Evolutionary conservation across 495 filamentous ascomycete species (phyloP), one percentile per base, ranked within the genome.

Genomic region (Daldinia childiae): DNA sequence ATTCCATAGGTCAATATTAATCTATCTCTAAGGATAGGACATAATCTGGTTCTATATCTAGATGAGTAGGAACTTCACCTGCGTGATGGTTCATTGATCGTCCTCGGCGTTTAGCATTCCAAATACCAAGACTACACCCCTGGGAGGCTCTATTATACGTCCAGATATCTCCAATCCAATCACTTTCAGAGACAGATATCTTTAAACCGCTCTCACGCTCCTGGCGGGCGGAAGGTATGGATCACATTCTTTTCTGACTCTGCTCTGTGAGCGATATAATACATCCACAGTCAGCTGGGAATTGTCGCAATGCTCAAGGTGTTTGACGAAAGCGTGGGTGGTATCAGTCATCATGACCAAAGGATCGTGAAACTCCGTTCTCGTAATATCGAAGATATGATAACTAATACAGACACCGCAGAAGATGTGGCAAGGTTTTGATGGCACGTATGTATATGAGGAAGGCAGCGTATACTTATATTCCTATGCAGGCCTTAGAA

Each of bases 391-490:
- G 32, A 51, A 21, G 26, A 12, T 17, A 32, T 43, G 32, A 43
- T 24, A 27, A 38, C 51, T 60, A 36, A 48, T 60, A 3, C 19
- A 52, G 7, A 15, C 17, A 45, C 36, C 24, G 43, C 30, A 26
- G 36, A 52, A 66, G 11, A 60, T 5, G 14, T 51, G 34, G 56
- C 21, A 34, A 60, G 32, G 34, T 7, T 39, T 27, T 29, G 17
- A 39, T 12, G 43, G 6, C 17, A 24, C 38, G 36, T 51, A 55
- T n/a, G 38, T 60, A 48, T 52, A 29, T 34, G 7, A 27, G 52
- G 54, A 36, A 26, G 59, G 19, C n/a, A 48, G 12, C 4, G 19
- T 59, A 54, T 64, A 69, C 60, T 69, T 69, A 64, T 69, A 64
- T 51, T 38, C 30, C 34, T 30, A n/a, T 41, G 4, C 34, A 12